These are phyloP conservation scores for cucumber (Cucumis sativus) DNA, from an alignment of 306 rosid genomes.

Conservation along the genomic window Cucumber_9930_V3 NC_026657.2:6719001-6719500, in stretches of 20 bases:
- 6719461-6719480: too few species aligned
- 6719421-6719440: background rate
- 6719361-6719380: background rate
- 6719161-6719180: background rate
- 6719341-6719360: background rate
- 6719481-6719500: too few species aligned
- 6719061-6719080: conserved; percentile 20
- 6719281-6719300: conserved; percentile 8
- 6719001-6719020: conserved; percentile 20
- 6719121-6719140: conserved; percentile 13
- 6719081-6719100: conserved; percentile 30
- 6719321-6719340: conserved; percentile 6
- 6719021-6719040: conserved; percentile 13
- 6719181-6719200: background rate
- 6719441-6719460: too few species aligned
- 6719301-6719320: conserved; percentile 5
- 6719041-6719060: conserved; percentile 14
- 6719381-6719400: too few species aligned
- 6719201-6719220: conserved; percentile 1
- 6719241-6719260: background rate
- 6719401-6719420: background rate
- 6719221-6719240: background rate
- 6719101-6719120: conserved; percentile 28
- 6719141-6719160: conserved; percentile 11
- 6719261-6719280: background rate